Evolutionary conservation across 768 basidiomycete species (phyloP), one percentile per base, ranked within the genome.

Genomic region (Cytidiella melzeri): DNA sequence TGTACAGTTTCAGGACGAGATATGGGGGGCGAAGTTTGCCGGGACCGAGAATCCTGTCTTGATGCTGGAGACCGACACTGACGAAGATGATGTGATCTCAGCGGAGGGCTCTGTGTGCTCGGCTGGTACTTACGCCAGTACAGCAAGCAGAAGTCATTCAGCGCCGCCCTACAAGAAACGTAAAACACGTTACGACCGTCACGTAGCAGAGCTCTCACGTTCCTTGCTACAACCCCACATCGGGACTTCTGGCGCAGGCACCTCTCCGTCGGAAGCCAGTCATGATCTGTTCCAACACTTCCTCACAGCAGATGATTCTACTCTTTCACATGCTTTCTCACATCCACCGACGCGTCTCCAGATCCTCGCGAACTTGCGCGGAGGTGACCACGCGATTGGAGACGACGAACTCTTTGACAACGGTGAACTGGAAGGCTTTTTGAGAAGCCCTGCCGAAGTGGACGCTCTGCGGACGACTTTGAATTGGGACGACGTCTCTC

Each of bases 321-420:
- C 60, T 55, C 43, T 68, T 52, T 48, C 64, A 53, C 46, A 65
- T 42, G 41, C 59, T 26, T 62, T 64, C 57, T 46, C 54, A 11
- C 48, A 50, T 18, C 49, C 59, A 20, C 87, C 81, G 2, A 81
- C 83, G 2, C 84, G 88, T 27, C 72, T 91, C 7, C 84, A 87
- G 54, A 64, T 82, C 23, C 73, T 91, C 27, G 66, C 73, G 0
- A 67, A 71, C 10, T 69, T 71, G 41, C 81, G 84, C 39, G 83
- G 85, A 40, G 82, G 81, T 28, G 69, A 64, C 28, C 68, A 68
- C 20, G 65, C 73, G 19, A 77, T 91, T 18, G 53, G 57, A 1
- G 88, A 92, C 52, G 81, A 87, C 6, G 88, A 90, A 50, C 67
- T 91, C 20, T 87, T 91, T 51, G 74, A 66, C 3, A 73, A 77